Conservation (phyloP, 2,329 filamentous ascomycete genomes). For the Colletotrichum lindemuthianum region DNA sequence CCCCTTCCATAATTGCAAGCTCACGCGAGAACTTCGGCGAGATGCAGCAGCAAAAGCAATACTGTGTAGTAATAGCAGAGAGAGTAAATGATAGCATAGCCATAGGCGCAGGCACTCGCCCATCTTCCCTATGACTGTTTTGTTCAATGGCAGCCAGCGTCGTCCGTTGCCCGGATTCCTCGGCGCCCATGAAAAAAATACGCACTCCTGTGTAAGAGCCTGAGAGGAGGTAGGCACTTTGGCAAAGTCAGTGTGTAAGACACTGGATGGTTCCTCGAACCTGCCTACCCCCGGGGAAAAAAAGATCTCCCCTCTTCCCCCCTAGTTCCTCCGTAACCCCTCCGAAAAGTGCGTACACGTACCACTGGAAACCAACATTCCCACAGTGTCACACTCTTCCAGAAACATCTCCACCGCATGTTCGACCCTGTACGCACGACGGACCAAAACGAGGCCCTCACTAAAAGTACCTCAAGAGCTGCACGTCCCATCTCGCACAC, state of each 20-base stretch:
- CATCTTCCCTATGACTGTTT: too few species aligned
- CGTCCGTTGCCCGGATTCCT: too few species aligned
- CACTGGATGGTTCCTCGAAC: too few species aligned
- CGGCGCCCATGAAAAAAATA: too few species aligned
- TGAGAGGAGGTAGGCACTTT: too few species aligned
- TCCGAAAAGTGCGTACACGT: neutral
- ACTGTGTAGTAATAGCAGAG: neutral
- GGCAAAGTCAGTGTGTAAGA: too few species aligned
- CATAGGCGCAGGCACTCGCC: neutral
- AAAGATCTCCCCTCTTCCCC: neutral
- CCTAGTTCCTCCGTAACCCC: neutral
- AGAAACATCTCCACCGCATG: neutral
- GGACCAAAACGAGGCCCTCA: too few species aligned
- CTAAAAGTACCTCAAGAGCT: neutral
- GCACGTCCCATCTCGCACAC: conserved; percentile 26
- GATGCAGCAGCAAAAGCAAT: neutral
- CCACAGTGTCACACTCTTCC: conserved; percentile 27
- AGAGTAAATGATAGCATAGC: neutral
- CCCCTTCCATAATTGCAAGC: conserved; percentile 27
- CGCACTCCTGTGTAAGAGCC: too few species aligned
- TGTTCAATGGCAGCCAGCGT: too few species aligned
- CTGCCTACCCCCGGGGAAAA: neutral
- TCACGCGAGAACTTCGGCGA: conserved; percentile 27
- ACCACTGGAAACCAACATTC: conserved; percentile 16
- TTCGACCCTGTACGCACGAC: conserved; percentile 3